phyloP scores from a whole-genome alignment of 2,329 filamentous ascomycete genomes.

The Penicillium sp. region DNA sequence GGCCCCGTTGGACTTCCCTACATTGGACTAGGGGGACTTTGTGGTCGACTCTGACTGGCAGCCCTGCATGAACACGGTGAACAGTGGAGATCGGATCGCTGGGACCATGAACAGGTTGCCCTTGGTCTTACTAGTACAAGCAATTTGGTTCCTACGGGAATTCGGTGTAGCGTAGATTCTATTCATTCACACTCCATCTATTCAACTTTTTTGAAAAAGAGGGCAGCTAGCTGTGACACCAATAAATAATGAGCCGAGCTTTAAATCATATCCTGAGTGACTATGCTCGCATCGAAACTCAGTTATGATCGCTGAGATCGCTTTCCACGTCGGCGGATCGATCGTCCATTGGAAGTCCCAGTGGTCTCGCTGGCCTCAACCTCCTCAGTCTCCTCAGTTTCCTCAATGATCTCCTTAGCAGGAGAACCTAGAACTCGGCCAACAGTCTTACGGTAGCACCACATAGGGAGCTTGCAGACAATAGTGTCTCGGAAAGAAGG shows the following conservation, averaged over 20 bases:
- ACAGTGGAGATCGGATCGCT: background rate
- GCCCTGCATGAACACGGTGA: conserved; percentile 1
- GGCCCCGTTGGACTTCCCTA: conserved; percentile 14
- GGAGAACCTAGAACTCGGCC: conserved; percentile 29
- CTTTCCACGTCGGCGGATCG: conserved; percentile 29
- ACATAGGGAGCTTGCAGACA: conserved; percentile 74
- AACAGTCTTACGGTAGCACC: conserved; percentile 58
- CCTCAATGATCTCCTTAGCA: conserved; percentile 25
- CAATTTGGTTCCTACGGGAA: background rate
- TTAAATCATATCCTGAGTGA: background rate
- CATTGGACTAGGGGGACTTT: conserved; percentile 9
- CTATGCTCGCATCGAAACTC: background rate
- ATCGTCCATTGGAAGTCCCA: conserved; percentile 20
- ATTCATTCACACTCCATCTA: background rate
- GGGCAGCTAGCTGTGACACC: background rate
- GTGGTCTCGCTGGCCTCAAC: conserved; percentile 21
- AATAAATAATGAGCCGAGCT: background rate
- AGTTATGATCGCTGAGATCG: conserved; percentile 30
- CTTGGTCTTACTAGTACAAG: background rate
- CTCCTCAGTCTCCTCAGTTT: conserved; percentile 6
- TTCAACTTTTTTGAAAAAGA: conserved; percentile 4
- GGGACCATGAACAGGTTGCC: background rate
- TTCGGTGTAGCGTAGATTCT: background rate
- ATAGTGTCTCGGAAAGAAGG: conserved; percentile 82
- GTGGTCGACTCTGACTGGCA: conserved; percentile 13